Conservation (phyloP, 208 protist species). For the Trypanosoma congolense region DNA sequence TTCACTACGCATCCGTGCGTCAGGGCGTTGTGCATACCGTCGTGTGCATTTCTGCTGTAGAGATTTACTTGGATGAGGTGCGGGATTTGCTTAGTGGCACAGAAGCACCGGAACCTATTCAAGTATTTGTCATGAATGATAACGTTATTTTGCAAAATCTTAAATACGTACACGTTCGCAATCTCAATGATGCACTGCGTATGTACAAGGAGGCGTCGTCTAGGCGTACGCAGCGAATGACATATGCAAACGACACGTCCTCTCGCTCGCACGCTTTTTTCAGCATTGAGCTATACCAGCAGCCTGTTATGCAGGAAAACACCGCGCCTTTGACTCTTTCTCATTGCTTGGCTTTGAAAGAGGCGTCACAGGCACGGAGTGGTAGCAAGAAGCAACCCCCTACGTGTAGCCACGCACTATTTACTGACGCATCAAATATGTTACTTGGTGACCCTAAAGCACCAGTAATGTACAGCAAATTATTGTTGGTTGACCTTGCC, state of each 20-base stretch:
- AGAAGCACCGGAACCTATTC: constrained; percentile 23
- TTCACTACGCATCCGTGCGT: constrained; percentile 50
- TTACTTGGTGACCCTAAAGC: constrained; percentile 18
- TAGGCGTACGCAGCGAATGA: constrained; percentile 62
- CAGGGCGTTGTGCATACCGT: constrained; percentile 64
- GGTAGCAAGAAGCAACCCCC: constrained; percentile 21
- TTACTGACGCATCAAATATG: constrained; percentile 29
- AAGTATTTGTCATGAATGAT: constrained; percentile 57
- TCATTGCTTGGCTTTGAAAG: constrained; percentile 40
- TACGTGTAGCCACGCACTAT: constrained; percentile 20
- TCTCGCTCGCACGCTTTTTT: constrained; percentile 90
- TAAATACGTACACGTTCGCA: constrained; percentile 57
- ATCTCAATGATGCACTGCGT: constrained; percentile 59
- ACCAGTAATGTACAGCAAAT: constrained; percentile 64
- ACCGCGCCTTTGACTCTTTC: constrained; percentile 37
- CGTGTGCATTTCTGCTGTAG: constrained; percentile 76
- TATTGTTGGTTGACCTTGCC: constrained; percentile 91
- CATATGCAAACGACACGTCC: constrained; percentile 80
- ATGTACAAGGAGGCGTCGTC: constrained; percentile 73
- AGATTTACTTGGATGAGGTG: constrained; percentile 88
- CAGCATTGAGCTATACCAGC: constrained; percentile 84
- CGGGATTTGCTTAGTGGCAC: constrained; percentile 74
- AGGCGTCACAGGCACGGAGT: constrained; percentile 47
- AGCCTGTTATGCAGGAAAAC: constrained; percentile 28
- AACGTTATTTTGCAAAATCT: constrained; percentile 62